A percentile compares a stretch with the other conserved stretches of the same genome.
These are phyloP conservation scores for Boletus pseudopeckii DNA, from an alignment of 768 basidiomycete genomes.

Conservation along the genomic window DNA sequence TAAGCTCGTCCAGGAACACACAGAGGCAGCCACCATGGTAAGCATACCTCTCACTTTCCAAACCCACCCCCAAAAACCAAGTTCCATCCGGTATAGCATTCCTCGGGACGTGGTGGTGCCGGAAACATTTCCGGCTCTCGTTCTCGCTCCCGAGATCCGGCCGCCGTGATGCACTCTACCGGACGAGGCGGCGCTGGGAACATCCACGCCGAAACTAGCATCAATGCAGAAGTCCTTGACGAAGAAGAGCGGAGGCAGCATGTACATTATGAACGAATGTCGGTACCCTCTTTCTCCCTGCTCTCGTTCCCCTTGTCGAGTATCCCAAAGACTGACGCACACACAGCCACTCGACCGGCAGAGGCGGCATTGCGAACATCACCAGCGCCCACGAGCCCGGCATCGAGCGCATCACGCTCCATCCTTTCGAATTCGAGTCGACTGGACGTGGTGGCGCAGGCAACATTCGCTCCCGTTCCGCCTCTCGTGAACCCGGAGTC, in stretches of 20 bases:
- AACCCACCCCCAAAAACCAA: neutral
- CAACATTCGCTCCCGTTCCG: constrained; percentile 49
- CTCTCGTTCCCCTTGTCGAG: neutral
- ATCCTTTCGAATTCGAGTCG: constrained; percentile 33
- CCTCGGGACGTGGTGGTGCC: constrained; percentile 60
- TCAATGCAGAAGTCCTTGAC: constrained; percentile 27
- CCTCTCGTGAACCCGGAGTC: constrained; percentile 25
- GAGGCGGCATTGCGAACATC: constrained; percentile 66
- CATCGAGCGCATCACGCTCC: constrained; percentile 33
- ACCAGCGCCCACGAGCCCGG: constrained; percentile 37
- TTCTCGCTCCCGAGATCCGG: constrained; percentile 46
- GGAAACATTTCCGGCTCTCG: constrained; percentile 58
- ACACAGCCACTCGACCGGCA: constrained; percentile 62
- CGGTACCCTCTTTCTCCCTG: constrained; percentile 18
- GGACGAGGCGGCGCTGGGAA: constrained; percentile 70
- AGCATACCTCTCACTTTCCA: constrained; percentile 14
- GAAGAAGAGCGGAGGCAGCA: constrained; percentile 34
- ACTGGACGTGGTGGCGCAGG: constrained; percentile 61
- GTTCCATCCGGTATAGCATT: constrained; percentile 38
- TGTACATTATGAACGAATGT: constrained; percentile 39
- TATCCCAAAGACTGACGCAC: neutral
- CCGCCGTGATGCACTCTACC: constrained; percentile 39
- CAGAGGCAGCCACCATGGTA: constrained; percentile 35
- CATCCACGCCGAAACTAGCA: constrained; percentile 34
- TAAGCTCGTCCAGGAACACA: constrained; percentile 21